phyloP scores from a whole-genome alignment of 768 basidiomycete genomes.

The Lentinula detonsa region DNA sequence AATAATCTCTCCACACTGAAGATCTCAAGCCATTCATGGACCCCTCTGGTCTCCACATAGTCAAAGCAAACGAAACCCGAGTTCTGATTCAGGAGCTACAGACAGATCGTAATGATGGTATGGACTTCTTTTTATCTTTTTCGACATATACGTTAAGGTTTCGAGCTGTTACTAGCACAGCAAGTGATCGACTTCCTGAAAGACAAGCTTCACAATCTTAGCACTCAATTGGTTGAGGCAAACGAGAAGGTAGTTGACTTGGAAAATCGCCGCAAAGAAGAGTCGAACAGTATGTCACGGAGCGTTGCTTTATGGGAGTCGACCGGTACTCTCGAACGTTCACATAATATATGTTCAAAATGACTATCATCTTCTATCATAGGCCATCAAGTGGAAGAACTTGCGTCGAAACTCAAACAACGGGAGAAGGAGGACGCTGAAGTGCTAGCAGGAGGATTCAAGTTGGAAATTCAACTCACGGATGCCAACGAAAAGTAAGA shows the following conservation, averaged over 20 bases:
- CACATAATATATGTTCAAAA: background rate
- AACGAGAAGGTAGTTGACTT: slow-evolving; percentile 31
- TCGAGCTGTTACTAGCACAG: slow-evolving; percentile 26
- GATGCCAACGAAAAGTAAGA: slow-evolving; percentile 13
- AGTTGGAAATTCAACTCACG: slow-evolving; percentile 9
- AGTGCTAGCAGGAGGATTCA: slow-evolving; percentile 8
- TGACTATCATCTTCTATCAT: background rate
- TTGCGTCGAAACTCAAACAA: slow-evolving; percentile 11
- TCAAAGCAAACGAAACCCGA: slow-evolving; percentile 19
- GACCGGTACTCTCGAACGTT: slow-evolving; percentile 6
- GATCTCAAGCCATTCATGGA: slow-evolving; percentile 23
- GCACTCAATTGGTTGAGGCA: slow-evolving; percentile 36
- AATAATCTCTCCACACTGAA: slow-evolving; percentile 2
- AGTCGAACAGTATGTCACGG: background rate
- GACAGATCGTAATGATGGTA: slow-evolving; percentile 28
- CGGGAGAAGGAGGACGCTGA: slow-evolving; percentile 13
- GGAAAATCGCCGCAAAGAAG: slow-evolving; percentile 18
- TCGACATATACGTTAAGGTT: background rate
- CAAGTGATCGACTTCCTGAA: slow-evolving; percentile 45
- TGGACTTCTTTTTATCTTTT: background rate
- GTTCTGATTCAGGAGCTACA: slow-evolving; percentile 25
- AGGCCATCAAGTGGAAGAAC: slow-evolving; percentile 12
- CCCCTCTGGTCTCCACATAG: slow-evolving; percentile 17
- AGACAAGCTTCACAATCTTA: slow-evolving; percentile 35
- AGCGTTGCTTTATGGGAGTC: slow-evolving; percentile 12